Base-by-base conservation (phyloP, 2,329 filamentous ascomycete species). In the Aureobasidium sp. region DNA sequence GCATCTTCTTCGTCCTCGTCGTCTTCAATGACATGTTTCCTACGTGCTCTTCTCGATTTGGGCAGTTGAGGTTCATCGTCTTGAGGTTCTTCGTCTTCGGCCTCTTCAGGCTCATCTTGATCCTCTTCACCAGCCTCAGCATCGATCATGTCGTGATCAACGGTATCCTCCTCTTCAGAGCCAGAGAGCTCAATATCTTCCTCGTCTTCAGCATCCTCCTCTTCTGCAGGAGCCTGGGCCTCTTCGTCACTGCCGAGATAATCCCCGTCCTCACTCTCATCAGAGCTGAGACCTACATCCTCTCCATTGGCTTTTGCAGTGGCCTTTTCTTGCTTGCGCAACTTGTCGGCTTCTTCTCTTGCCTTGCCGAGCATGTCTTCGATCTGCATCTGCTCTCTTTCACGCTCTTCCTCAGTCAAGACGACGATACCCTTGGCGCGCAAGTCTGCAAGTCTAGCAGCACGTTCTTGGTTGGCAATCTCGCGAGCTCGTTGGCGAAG, bases 291-390 rank as follows among this genome's bases (percentile, higher is more conserved):
- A 5, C 80, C 69, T 25, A 72, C 68, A 44, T 75, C 74, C 58
- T 79, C 76, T 8, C 73, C 74, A 59, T 85, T 81, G 69, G 85
- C 85, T 75, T 89, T 93, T 0, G 85, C 85, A 48, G 84, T 85
- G 32, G 83, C 87, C 65, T 85, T 85, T 75, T 99, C 94, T 53
- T 85, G 80, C 68, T 88, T 85, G 74, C 87, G 88, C 54, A 97
- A 86, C 66, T 88, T 86, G 48, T 89, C 83, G 2, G 87, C 92
- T 71, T 97, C 90, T 64, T 85, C 81, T 62, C 91, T 82, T 25
- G 92, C 93, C 68, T 87, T 91, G 51, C 93, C 88, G 29, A 97
- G 84, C 63, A 97, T 82, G 69, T 97, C 88, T 67, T 97, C 94
- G 13, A 96, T 85, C 63, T 92, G 85, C 62, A 89, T 85, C 73